Evolutionary conservation across 1,284 basidiomycete genomes (phyloP), one percentile per base, ranked within the genome.

Genomic region (Singerocomus inundabilis): DNA sequence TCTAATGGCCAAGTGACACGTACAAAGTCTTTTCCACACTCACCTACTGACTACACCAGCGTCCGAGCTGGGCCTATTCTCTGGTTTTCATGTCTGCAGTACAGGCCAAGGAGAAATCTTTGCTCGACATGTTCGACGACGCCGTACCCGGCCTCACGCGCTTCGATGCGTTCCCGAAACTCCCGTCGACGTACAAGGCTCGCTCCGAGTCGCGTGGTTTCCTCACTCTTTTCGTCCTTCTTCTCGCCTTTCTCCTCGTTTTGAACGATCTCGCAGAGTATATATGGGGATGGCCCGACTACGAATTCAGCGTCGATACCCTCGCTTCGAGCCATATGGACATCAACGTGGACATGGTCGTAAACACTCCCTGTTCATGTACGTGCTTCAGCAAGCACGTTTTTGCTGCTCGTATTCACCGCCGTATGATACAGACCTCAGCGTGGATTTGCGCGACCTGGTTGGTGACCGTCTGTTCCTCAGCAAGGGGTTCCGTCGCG

Each of bases 351-450:
- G 94, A 98, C 70, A 69, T 96, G 69, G 83, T 91, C 12, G 88
- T 98, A 24, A 90, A 90, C 57, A 97, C 94, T 82, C 93, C 91
- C 1, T 97, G 94, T 72, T 77, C 80, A 70, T 91, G 93, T 96
- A 66, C 72, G 91, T 82, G 5, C 6, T 37, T 36, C 33, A 6
- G 26, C 25, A 6, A 35, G 25, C 34, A 13, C 4, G 5, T n/a
- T 21, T 10, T 49, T 8, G 4, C 10, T 18, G 3, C 38, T 31
- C 10, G 9, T 21, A 29, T 31, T 53, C 43, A 57, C 31, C 31
- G 6, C 13, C n/a, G 30, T 21, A 9, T 34, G 18, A 32, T 9
- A 18, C 48, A 94, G 91, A 77, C 64, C 74, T 99, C 46, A 88
- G 84, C 43, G 85, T 98, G 21, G 96, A 98, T 66, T 70, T 99